These are phyloP conservation scores for Daldinia loculata DNA, from an alignment of 495 filamentous ascomycete species.

Conservation along the genomic window DNA sequence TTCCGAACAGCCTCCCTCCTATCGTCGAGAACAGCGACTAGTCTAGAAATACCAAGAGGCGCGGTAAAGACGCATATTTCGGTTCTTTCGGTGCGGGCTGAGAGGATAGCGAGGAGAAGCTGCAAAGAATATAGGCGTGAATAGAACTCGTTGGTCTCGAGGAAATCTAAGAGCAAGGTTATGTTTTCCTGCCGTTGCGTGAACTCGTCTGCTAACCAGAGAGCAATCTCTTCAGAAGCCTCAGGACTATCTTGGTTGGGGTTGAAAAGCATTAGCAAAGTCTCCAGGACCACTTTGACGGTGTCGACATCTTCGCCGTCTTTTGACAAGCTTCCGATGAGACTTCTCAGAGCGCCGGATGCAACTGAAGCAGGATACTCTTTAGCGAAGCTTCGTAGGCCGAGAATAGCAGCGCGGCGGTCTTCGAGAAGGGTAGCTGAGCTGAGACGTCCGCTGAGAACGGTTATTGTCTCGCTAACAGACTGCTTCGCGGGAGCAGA, in stretches of 20 bases:
- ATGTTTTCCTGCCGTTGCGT: slow-evolving; percentile 99
- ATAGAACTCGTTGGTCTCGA: slow-evolving; percentile 90
- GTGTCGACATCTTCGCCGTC: slow-evolving; percentile 98
- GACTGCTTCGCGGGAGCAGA: slow-evolving; percentile 95
- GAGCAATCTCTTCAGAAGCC: slow-evolving; percentile 93
- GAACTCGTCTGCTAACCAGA: slow-evolving; percentile 98
- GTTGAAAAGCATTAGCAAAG: slow-evolving; percentile 88
- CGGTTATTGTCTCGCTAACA: slow-evolving; percentile 90
- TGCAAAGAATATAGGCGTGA: slow-evolving; percentile 92
- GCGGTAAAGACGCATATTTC: slow-evolving; percentile 93
- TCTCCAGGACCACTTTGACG: slow-evolving; percentile 92
- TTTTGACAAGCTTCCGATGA: slow-evolving; percentile 84
- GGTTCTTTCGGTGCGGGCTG: slow-evolving; percentile 90
- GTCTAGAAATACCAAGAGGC: slow-evolving; percentile 83
- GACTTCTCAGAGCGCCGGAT: slow-evolving; percentile 82
- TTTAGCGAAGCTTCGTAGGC: slow-evolving; percentile 93
- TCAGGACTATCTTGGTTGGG: slow-evolving; percentile 73
- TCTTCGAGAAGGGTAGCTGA: slow-evolving; percentile 93
- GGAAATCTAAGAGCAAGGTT: slow-evolving; percentile 84
- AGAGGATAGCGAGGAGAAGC: slow-evolving; percentile 83
- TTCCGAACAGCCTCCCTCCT: slow-evolving; percentile 88
- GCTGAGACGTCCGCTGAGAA: slow-evolving; percentile 83
- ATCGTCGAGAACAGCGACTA: slow-evolving; percentile 86
- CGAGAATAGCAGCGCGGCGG: slow-evolving; percentile 89
- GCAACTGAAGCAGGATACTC: slow-evolving; percentile 96